Base-by-base conservation (phyloP, 306 rosid genomes). In the Luffa aegyptiaca region DNA sequence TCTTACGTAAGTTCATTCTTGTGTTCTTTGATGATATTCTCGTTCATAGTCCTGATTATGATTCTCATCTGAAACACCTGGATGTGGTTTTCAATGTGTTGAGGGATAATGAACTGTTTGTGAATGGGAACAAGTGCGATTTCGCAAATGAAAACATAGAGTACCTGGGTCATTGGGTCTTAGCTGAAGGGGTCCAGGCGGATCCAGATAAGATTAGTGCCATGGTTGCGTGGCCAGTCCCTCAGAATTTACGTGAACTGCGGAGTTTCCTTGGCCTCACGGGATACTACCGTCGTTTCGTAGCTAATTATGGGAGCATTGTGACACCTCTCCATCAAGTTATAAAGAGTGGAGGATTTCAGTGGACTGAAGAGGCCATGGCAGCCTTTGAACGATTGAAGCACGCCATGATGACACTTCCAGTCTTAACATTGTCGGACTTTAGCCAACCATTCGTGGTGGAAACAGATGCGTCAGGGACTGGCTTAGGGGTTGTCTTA, bases 231-330 rank as follows among this genome's bases (percentile, higher is more conserved):
- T 26, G 31, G 31, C 31, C 31, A 26, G 31, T 26, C 31, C 31
- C 31, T 26, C 31, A 0, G 31, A 26, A 26, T 26, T 26, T 26
- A 26, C 1, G 31, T 0, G 77, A 53, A n/a, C 12, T 80, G 20
- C 0, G 82, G 11, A 53, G 57, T 4, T 80, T 80, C n/a, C n/a
- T 80, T 3, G 78, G 82, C 6, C 56, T 70, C 7, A 80, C 70
- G 5, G 46, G 78, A 4, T 68, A 80, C 39, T 80, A 80, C 16
- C 57, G 69, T 5, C 37, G 8, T 14, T 80, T 80, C 33, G 46
- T 78, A 35, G 10, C 13, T 6, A 11, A 45, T 8, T 78, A 78
- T n/a, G 72, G 55, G 9, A 18, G 1, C 13, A 33, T 78, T 2
- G 45, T 14, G 2, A 11, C 11, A 8, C 58, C 73, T 6, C 41